Conservation (phyloP, 345 rosid species). For the Clausena lansium region DNA sequence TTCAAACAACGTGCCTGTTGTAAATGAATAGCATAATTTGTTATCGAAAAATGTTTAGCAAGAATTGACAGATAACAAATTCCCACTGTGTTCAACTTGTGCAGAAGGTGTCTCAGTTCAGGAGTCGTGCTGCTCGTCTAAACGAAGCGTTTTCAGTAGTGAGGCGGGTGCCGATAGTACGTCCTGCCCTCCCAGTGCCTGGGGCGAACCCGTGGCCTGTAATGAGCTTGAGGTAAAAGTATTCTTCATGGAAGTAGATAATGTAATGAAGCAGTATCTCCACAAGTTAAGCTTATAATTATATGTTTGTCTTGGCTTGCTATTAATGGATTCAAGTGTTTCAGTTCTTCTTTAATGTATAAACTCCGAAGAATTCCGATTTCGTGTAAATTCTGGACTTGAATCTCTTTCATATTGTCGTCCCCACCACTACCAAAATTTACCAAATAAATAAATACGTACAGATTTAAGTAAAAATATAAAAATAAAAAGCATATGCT, state of each 20-base stretch:
- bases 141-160: constrained; percentile 87
- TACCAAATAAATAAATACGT: too few relatives aligned
- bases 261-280: constrained; percentile 13
- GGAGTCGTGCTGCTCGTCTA: constrained; percentile 68
- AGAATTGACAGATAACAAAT: not conserved
- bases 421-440: not conserved
- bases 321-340: constrained; percentile 12
- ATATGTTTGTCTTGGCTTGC: constrained; percentile 11
- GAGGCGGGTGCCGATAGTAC: constrained; percentile 70
- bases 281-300: constrained; percentile 8
- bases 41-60: not conserved
- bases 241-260: not conserved
- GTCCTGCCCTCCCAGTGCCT: constrained; percentile 67
- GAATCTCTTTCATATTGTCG: not conserved
- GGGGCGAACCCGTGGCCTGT: constrained; percentile 79
- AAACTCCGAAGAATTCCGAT: constrained; percentile 4
- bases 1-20: not conserved
- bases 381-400: constrained; percentile 18
- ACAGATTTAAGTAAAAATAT: too few relatives aligned
- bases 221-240: constrained; percentile 61
- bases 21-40: not conserved
- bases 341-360: not conserved
- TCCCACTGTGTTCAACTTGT: not conserved
- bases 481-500: too few relatives aligned
- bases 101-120: constrained; percentile 79